Base-by-base conservation (phyloP, 2,329 filamentous ascomycete species). In the Ceratocystis papillata region DNA sequence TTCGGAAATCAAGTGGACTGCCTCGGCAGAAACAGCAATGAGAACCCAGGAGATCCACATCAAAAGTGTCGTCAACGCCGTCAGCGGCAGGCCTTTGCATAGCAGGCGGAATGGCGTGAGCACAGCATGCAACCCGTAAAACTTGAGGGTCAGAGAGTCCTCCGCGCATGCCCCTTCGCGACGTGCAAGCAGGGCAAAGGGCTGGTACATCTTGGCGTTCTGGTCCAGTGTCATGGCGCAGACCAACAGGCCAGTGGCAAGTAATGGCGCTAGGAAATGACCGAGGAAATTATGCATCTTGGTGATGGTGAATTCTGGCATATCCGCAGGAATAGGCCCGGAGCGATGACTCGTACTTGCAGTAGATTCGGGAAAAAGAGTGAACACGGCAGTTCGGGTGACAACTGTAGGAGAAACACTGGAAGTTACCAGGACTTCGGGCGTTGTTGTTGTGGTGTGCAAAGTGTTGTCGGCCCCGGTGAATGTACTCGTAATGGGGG, bases 131-230 rank as follows among this genome's bases (percentile, higher is more conserved):
- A n/a, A 25, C 33, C 67, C 63, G 46, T 41, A 46, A 61, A 67
- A 67, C 30, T 48, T 60, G 22, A 67, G 53, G 28, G 53, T 67
- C 3, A 67, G 44, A 6, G 62, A 62, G 12, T 67, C 62, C 12
- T 48, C 46, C 10, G 59, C 67, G 12, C 15, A 17, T n/a, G 66
- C 41, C 10, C 63, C 59, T 30, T 30, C 61, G 8, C 60, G 61
- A 25, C 50, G 62, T 17, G 48, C 61, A 10, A 67, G 48, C 7
- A 63, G 41, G 3, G 50, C 60, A 60, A 67, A 67, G 5, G 61
- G 65, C 60, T 67, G 65, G 22, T 64, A 67, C 65, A 67, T 67
- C 37, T 63, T 67, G 46, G 60, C 48, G 17, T 67, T 67, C 41
- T 63, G 61, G 41, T 67, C 65, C n/a, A 67, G 46, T 7, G 61